Conservation (phyloP, 139 green algal species). For the Bryopsis sp. region DNA sequence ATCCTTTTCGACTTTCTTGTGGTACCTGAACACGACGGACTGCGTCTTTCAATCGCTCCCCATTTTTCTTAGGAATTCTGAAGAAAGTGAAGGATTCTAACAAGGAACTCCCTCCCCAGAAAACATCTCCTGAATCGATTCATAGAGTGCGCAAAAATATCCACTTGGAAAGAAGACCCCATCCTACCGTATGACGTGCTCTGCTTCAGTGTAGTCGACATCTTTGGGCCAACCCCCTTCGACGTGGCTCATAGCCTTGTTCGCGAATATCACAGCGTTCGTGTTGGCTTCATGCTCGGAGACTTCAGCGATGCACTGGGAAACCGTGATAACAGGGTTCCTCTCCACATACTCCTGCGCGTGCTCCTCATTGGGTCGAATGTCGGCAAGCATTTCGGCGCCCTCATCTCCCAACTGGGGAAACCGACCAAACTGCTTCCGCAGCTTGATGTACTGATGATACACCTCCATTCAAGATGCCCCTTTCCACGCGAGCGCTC, state of each 20-base stretch:
- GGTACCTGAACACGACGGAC: slow-evolving; percentile 28
- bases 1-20: slow-evolving; percentile 88
- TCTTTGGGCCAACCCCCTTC: slow-evolving; percentile 94
- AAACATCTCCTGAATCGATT: too few relatives aligned
- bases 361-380: slow-evolving; percentile 77
- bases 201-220: slow-evolving; percentile 76
- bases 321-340: slow-evolving; percentile 53
- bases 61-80: too few relatives aligned
- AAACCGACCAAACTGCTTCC: slow-evolving; percentile 79
- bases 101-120: too few relatives aligned
- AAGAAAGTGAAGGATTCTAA: too few relatives aligned
- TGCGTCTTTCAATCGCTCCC: too few relatives aligned
- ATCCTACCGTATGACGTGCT: slow-evolving; percentile 71
- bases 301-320: slow-evolving; percentile 69
- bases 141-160: background rate
- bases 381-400: slow-evolving; percentile 80
- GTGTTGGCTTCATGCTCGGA: slow-evolving; percentile 87
- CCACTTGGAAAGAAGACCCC: slow-evolving; percentile 15
- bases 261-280: slow-evolving; percentile 49
- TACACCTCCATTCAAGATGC: slow-evolving; percentile 53
- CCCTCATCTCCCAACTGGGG: slow-evolving; percentile 63
- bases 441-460: slow-evolving; percentile 65
- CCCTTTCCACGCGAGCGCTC: too few relatives aligned
- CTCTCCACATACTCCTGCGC: slow-evolving; percentile 59
- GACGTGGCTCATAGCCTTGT: slow-evolving; percentile 69